Conservation (phyloP, 768 basidiomycete species). For the Russula vinacea region DNA sequence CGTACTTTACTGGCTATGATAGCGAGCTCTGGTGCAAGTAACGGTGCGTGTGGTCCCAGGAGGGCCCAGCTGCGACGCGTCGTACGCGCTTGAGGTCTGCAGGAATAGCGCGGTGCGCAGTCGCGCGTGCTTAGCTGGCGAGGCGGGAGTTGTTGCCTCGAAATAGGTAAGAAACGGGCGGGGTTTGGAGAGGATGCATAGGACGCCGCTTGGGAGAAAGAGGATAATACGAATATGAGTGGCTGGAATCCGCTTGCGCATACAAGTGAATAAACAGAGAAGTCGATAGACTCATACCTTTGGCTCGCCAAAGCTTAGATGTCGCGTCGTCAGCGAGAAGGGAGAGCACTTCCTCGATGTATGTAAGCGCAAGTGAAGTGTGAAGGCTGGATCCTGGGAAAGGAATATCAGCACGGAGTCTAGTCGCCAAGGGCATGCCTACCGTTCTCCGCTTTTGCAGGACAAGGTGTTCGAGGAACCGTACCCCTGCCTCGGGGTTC, state of each 20-base stretch:
- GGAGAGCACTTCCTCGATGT: conserved; percentile 18
- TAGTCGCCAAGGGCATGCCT: conserved; percentile 28
- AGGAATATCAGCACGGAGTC: background rate
- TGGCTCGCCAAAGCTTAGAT: conserved; percentile 29
- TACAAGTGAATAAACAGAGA: background rate
- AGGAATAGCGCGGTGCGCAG: conserved; percentile 78
- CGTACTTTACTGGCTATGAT: conserved; percentile 75
- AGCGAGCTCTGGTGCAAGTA: conserved; percentile 70
- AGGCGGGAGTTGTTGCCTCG: conserved; percentile 77
- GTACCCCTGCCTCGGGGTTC: conserved; percentile 57
- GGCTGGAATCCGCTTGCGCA: background rate
- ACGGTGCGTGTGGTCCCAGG: conserved; percentile 47
- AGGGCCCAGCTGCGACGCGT: conserved; percentile 48
- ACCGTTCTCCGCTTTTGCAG: conserved; percentile 64
- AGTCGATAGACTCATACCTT: conserved; percentile 13
- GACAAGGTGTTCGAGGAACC: conserved; percentile 80
- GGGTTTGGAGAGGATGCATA: conserved; percentile 35
- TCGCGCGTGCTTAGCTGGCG: conserved; percentile 65
- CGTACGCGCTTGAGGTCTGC: conserved; percentile 70
- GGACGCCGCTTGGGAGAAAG: conserved; percentile 30
- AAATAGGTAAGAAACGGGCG: conserved; percentile 68
- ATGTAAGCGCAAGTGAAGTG: conserved; percentile 44
- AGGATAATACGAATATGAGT: background rate
- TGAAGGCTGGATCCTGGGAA: conserved; percentile 61
- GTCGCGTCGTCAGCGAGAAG: conserved; percentile 32